These are phyloP conservation scores for Mycena epipterygia DNA, from an alignment of 768 basidiomycete genomes.

Conservation along the genomic window DNA sequence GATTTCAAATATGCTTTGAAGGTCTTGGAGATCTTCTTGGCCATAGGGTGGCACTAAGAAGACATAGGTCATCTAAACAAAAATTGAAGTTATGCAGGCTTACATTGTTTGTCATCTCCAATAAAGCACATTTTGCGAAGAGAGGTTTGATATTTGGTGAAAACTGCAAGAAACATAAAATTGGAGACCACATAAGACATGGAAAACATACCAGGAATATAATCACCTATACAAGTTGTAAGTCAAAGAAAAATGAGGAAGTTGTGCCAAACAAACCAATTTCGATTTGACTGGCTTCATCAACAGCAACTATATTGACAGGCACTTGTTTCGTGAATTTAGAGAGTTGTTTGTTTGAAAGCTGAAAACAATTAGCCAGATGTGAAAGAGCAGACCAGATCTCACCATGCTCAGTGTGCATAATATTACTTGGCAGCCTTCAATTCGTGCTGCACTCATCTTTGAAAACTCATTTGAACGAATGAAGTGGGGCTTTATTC, in stretches of 20 bases:
- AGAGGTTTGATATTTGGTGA: conserved; percentile 51
- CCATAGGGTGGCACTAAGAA: conserved; percentile 85
- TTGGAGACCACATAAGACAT: not conserved
- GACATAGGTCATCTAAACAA: conserved; percentile 29
- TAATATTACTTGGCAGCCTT: conserved; percentile 70
- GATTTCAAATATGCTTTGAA: conserved; percentile 87
- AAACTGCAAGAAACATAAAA: conserved; percentile 34
- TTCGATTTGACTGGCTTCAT: conserved; percentile 80
- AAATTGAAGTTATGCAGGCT: conserved; percentile 34
- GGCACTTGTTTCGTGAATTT: conserved; percentile 56
- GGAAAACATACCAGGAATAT: conserved; percentile 31
- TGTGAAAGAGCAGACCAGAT: not conserved
- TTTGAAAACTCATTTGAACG: conserved; percentile 55
- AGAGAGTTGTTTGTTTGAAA: conserved; percentile 58
- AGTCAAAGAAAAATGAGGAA: conserved; percentile 51
- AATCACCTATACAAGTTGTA: conserved; percentile 31
- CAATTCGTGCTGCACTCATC: conserved; percentile 41
- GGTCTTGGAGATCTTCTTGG: conserved; percentile 71
- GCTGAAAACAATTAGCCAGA: conserved; percentile 31
- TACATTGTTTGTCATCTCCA: conserved; percentile 79
- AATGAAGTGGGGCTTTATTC: conserved; percentile 65
- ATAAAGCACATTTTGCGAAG: conserved; percentile 72
- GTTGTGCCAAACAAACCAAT: conserved; percentile 51
- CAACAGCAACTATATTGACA: conserved; percentile 65
- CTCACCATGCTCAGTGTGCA: conserved; percentile 81